Conservation (phyloP, 1,284 basidiomycete genomes). For the Trichosporon ovoides region DNA sequence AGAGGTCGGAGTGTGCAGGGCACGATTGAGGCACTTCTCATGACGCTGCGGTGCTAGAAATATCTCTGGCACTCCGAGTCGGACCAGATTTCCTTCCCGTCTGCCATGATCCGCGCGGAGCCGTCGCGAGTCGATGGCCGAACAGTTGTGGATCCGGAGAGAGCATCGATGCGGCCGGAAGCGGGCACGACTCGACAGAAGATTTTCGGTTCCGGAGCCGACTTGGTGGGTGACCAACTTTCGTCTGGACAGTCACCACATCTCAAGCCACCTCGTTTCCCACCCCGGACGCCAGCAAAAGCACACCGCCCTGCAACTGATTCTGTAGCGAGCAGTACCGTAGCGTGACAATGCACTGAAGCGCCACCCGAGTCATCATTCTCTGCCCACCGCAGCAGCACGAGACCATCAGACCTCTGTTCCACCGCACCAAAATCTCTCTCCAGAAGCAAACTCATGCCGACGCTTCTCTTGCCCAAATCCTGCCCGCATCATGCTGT, state of each 20-base stretch:
- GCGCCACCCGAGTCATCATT: not conserved
- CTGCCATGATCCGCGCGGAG: not conserved
- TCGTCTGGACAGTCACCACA: not conserved
- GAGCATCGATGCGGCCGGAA: not conserved
- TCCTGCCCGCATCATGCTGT: not conserved
- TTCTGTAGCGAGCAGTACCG: not conserved
- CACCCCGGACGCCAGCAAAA: not conserved
- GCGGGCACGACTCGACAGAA: slow-evolving; percentile 1
- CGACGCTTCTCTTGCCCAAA: not conserved
- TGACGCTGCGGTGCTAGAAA: too few relatives aligned
- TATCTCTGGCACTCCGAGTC: too few relatives aligned
- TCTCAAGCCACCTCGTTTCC: not conserved
- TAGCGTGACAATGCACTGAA: not conserved
- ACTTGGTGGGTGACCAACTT: not conserved
- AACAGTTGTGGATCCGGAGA: too few relatives aligned
- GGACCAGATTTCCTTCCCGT: too few relatives aligned
- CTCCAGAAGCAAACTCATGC: not conserved
- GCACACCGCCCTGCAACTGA: not conserved
- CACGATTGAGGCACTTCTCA: too few relatives aligned
- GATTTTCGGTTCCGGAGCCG: slow-evolving; percentile 9
- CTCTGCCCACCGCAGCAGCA: not conserved
- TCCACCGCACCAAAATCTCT: not conserved
- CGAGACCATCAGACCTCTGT: not conserved
- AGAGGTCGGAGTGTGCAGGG: too few relatives aligned
- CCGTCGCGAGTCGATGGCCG: too few relatives aligned